These are phyloP conservation scores for Pythium brassicae DNA, from an alignment of 352 stramenopile genomes.

Conservation along the genomic window DNA sequence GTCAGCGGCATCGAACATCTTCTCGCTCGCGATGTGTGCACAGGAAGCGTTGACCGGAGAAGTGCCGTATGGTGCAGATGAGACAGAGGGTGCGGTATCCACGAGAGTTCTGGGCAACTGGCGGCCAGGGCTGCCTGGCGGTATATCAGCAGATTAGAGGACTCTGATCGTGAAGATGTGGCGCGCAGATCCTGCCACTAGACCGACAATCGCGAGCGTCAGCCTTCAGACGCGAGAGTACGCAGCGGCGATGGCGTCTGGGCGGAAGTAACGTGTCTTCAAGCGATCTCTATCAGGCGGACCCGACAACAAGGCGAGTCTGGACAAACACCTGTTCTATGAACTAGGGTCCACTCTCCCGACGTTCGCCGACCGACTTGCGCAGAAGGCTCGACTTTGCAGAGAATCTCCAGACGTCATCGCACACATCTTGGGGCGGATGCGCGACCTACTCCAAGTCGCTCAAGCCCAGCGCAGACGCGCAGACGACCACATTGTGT, in stretches of 20 bases:
- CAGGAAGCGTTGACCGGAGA: conserved; percentile 3
- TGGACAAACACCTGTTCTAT: not conserved
- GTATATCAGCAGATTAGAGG: not conserved
- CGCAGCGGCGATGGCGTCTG: not conserved
- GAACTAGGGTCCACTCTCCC: not conserved
- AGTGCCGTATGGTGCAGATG: not conserved
- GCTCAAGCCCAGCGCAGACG: no score
- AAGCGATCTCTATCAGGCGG: not conserved
- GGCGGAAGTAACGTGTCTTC: not conserved
- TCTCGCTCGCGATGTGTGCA: conserved; percentile 5
- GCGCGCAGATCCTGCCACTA: not conserved
- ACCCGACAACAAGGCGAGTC: not conserved
- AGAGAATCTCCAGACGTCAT: no score
- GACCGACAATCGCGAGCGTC: not conserved
- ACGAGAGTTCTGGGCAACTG: not conserved
- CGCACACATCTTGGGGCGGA: no score
- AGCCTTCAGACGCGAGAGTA: not conserved
- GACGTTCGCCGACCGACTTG: not conserved
- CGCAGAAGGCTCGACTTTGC: no score
- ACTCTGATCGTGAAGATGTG: not conserved
- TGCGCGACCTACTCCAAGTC: no score
- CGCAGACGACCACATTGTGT: no score
- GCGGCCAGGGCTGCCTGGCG: not conserved
- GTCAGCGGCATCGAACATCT: conserved; percentile 2
- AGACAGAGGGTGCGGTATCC: not conserved